These are phyloP conservation scores for Ganoderma meredithae DNA, from an alignment of 1,284 basidiomycete genomes.

Conservation along the genomic window DNA sequence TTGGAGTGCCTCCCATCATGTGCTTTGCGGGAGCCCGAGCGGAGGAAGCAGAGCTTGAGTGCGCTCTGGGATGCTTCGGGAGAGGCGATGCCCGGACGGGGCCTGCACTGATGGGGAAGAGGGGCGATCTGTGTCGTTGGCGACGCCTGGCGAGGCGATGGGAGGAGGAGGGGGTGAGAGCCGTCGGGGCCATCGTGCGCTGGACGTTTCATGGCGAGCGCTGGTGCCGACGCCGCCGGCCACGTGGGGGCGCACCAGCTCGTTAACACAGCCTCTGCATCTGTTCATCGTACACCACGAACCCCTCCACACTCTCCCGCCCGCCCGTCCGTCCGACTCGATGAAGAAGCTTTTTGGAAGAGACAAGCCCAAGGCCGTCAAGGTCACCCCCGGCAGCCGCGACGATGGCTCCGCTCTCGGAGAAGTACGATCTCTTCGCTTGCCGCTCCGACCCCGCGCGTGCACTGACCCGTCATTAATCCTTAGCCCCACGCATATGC, in stretches of 20 bases:
- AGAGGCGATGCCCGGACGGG: background rate
- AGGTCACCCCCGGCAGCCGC: conserved; percentile 40
- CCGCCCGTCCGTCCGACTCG: conserved; percentile 22
- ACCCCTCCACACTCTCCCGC: conserved; percentile 10
- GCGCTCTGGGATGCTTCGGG: conserved; percentile 2
- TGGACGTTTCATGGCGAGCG: conserved; percentile 26
- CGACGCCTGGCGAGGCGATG: background rate
- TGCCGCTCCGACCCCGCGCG: conserved; percentile 24
- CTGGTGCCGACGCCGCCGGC: conserved; percentile 29
- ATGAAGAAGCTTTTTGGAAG: conserved; percentile 62
- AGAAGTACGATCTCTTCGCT: conserved; percentile 41
- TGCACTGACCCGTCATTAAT: conserved; percentile 17
- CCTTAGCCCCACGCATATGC: conserved; percentile 28
- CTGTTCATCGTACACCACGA: conserved; percentile 6
- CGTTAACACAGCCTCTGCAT: conserved; percentile 30
- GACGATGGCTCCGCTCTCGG: conserved; percentile 36
- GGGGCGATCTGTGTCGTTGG: background rate
- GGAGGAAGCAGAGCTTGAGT: conserved; percentile 8
- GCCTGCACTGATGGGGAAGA: background rate
- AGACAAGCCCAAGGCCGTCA: conserved; percentile 52
- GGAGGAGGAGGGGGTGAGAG: background rate
- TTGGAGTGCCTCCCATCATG: conserved; percentile 14
- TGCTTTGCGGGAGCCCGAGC: conserved; percentile 15
- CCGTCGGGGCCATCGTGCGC: background rate
- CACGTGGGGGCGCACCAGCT: conserved; percentile 33